Evolutionary conservation across 306 rosid genomes (phyloP).

Genomic region (Amphicarpaea edgeworthii): DNA sequence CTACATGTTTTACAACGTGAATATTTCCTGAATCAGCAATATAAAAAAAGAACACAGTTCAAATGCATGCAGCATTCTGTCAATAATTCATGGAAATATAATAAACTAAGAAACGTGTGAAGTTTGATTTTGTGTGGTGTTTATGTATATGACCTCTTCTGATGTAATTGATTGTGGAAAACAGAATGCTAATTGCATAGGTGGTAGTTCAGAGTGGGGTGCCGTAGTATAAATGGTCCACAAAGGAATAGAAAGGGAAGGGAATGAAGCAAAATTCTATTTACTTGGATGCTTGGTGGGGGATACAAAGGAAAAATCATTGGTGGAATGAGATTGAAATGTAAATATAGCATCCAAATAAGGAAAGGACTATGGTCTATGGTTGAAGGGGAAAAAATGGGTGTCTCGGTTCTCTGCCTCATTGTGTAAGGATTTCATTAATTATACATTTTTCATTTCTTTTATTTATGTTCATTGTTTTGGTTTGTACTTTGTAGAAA

Average conservation of each 20-base stretch:
- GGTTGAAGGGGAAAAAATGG: background rate
- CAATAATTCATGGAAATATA: conserved; percentile 23
- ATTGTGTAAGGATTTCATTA: background rate
- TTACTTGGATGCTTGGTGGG: conserved; percentile 3
- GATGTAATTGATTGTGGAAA: conserved; percentile 1
- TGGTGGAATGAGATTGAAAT: conserved; percentile 4
- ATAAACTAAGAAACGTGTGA: conserved; percentile 10
- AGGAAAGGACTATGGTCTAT: background rate
- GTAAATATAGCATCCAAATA: background rate
- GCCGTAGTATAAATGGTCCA: too few relatives aligned
- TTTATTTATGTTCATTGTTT: conserved; percentile 3
- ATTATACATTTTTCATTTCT: conserved; percentile 2
- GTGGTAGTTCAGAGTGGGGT: background rate
- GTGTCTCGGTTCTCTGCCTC: conserved; percentile 2
- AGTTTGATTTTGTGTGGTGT: background rate
- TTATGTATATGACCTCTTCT: conserved; percentile 2
- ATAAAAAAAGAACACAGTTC: background rate
- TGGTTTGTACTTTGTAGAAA: background rate
- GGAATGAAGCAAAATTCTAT: background rate
- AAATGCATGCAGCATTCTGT: background rate
- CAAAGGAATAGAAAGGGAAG: background rate
- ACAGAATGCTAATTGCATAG: background rate
- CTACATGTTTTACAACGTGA: background rate
- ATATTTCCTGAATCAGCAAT: background rate
- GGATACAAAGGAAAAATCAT: background rate